These are phyloP conservation scores for Nothophaeocryptopus gaeumannii DNA, from an alignment of 2,329 filamentous ascomycete species.

Conservation along the genomic window DNA sequence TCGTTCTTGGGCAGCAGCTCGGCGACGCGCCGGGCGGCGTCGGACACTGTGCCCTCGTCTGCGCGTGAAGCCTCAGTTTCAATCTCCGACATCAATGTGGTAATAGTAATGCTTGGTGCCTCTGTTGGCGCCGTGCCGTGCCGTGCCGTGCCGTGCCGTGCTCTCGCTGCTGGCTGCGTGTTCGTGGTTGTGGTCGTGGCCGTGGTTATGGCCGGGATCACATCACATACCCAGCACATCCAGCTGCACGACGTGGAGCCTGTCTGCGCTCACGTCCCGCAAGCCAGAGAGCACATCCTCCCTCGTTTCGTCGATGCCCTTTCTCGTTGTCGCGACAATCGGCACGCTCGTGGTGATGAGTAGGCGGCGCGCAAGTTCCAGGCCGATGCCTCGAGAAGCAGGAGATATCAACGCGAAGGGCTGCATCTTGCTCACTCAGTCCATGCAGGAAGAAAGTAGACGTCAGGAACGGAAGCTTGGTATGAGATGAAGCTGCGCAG, in stretches of 20 bases:
- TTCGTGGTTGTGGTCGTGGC: background rate
- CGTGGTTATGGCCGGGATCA: too few relatives aligned
- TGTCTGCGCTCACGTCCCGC: conserved; percentile 43
- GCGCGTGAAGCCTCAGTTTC: conserved; percentile 1
- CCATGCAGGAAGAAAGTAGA: too few relatives aligned
- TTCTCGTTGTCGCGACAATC: conserved; percentile 60
- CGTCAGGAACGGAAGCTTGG: too few relatives aligned
- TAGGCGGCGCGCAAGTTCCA: conserved; percentile 58
- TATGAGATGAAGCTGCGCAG: too few relatives aligned
- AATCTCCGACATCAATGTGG: background rate
- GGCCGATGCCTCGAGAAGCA: conserved; percentile 62
- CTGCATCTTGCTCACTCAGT: conserved; percentile 33
- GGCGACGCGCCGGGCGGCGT: conserved; percentile 49
- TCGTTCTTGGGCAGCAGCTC: conserved; percentile 35
- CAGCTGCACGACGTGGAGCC: conserved; percentile 53
- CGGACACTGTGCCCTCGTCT: conserved; percentile 63
- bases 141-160: too few relatives aligned
- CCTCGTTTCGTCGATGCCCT: conserved; percentile 49
- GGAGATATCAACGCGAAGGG: conserved; percentile 56
- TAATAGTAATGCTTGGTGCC: background rate
- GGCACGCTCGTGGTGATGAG: conserved; percentile 57
- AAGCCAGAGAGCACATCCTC: conserved; percentile 52
- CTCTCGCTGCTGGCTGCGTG: too few relatives aligned
- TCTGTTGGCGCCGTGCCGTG: too few relatives aligned
- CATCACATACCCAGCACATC: conserved; percentile 56